Evolutionary conservation across 2,329 filamentous ascomycete species (phyloP), one percentile per base, ranked within the genome.

Genomic region (Rutstroemia sp.): DNA sequence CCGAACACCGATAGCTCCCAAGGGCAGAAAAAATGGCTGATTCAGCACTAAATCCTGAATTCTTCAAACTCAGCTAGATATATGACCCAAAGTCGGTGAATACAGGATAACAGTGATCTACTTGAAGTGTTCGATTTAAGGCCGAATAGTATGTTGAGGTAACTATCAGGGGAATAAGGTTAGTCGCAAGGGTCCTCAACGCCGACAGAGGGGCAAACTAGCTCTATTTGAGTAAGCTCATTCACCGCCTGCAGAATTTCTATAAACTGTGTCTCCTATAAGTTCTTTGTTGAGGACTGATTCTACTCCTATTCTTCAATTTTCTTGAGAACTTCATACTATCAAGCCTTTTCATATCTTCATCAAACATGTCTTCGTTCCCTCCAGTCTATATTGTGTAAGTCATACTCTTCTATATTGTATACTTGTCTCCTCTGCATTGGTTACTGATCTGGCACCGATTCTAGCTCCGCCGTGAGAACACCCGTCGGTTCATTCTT

Each of bases 401-500:
- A 54, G 52, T 49, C 1, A 42, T 54, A 5, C 23, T 16, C 14
- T n/a, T 19, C 19, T n/a, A 14, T 19, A 17, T 42, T n/a, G 16
- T 42, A n/a, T 7, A 42, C 39, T 42, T 9, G 17, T 42, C 39
- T n/a, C 5, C 39, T n/a, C 5, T 8, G 16, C 5, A 42, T n/a
- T 8, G 16, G 6, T 38, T 23, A 48, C 52, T 54, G 12, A 54
- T 21, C 23, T 17, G 27, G 21, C 14, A 4, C 21, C 41, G 8
- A 39, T 19, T 54, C 6, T 41, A 54, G 52, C 38, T 94, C 94
- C 58, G 87, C 86, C 63, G 89, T 84, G 69, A 84, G 92, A 75
- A 99, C 94, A 63, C 94, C 94, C 53, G 81, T 96, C 63, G 94
- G 94, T 68, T 92, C 89, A 64, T 99, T 99, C 76, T 83, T 96